Percentiles rank a stretch among this genome's conserved stretches.
Evolutionary conservation across 768 basidiomycete genomes (phyloP).

Genomic region (Amanita rimosa): DNA sequence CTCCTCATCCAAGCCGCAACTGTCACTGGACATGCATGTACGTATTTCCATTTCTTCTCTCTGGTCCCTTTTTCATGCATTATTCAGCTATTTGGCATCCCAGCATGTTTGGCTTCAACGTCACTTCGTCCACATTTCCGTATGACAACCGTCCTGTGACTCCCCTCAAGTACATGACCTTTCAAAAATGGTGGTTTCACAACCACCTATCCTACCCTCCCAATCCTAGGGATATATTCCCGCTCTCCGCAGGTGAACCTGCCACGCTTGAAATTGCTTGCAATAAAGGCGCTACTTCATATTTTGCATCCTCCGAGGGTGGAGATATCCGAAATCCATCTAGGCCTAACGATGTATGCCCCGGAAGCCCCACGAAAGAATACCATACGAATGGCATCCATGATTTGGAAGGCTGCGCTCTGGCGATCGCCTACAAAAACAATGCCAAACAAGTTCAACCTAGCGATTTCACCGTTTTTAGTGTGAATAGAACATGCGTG

Average conservation of each 20-base stretch:
- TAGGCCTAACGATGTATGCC: slow-evolving; percentile 42
- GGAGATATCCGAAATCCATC: slow-evolving; percentile 37
- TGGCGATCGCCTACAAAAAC: slow-evolving; percentile 71
- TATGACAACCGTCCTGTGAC: slow-evolving; percentile 58
- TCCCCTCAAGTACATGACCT: slow-evolving; percentile 34
- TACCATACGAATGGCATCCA: slow-evolving; percentile 46
- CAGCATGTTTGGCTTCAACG: slow-evolving; percentile 61
- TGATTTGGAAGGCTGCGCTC: slow-evolving; percentile 51
- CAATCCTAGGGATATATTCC: slow-evolving; percentile 41
- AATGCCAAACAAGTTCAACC: slow-evolving; percentile 46
- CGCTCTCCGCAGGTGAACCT: slow-evolving; percentile 45
- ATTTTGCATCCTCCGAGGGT: slow-evolving; percentile 37
- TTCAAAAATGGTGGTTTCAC: slow-evolving; percentile 56
- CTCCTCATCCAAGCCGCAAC: not conserved
- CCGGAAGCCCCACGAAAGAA: slow-evolving; percentile 26
- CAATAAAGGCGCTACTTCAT: slow-evolving; percentile 52
- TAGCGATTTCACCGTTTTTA: slow-evolving; percentile 63
- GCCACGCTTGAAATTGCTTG: slow-evolving; percentile 45
- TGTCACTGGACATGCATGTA: not conserved
- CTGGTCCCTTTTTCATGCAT: not conserved
- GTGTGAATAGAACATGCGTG: slow-evolving; percentile 66
- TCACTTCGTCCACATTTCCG: slow-evolving; percentile 37
- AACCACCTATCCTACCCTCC: slow-evolving; percentile 49
- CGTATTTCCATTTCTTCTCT: not conserved
- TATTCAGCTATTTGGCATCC: slow-evolving; percentile 38